A percentile compares a stretch with the other conserved stretches of the same genome.
These are phyloP conservation scores for Gloeophyllum trabeum DNA, from an alignment of 768 basidiomycete species.

Conservation along the genomic window DNA sequence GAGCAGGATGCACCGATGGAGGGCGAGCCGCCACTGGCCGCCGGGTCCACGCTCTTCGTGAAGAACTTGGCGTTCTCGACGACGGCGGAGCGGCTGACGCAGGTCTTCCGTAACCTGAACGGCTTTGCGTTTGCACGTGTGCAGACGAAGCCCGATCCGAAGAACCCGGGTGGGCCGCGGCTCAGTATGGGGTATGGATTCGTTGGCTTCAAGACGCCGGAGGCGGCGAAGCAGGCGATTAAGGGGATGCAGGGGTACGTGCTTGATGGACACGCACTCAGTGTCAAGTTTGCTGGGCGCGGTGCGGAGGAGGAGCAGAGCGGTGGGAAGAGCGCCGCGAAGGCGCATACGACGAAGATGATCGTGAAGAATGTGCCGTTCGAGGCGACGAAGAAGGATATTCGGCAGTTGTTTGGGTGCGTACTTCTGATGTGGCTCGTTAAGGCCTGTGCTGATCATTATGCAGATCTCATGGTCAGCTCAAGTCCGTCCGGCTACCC, in stretches of 20 bases:
- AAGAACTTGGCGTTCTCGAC: slow-evolving; percentile 97
- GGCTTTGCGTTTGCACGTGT: slow-evolving; percentile 81
- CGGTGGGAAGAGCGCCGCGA: slow-evolving; percentile 25
- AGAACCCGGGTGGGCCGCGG: slow-evolving; percentile 29
- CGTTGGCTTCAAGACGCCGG: slow-evolving; percentile 73
- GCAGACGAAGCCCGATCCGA: slow-evolving; percentile 85
- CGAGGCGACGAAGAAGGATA: slow-evolving; percentile 89
- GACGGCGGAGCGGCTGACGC: slow-evolving; percentile 56
- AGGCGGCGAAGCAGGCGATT: slow-evolving; percentile 64
- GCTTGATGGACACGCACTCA: slow-evolving; percentile 78
- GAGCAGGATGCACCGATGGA: slow-evolving; percentile 22
- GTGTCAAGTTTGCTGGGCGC: slow-evolving; percentile 80
- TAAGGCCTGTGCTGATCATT: slow-evolving; percentile 1
- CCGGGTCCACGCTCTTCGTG: slow-evolving; percentile 81
- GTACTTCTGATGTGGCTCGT: slow-evolving; percentile 16
- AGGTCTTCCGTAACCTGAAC: slow-evolving; percentile 64
- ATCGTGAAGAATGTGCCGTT: slow-evolving; percentile 98
- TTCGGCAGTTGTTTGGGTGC: slow-evolving; percentile 81
- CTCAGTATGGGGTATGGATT: slow-evolving; percentile 97
- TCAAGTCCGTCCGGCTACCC: slow-evolving; percentile 91
- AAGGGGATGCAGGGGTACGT: slow-evolving; percentile 72
- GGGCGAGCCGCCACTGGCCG: slow-evolving; percentile 33
- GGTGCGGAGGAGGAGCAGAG: slow-evolving; percentile 49
- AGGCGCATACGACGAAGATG: slow-evolving; percentile 80
- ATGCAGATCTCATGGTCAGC: slow-evolving; percentile 72